phyloP scores from a whole-genome alignment of 1,139 yeast species.

The Zygosaccharomyces pseudobailii region DNA sequence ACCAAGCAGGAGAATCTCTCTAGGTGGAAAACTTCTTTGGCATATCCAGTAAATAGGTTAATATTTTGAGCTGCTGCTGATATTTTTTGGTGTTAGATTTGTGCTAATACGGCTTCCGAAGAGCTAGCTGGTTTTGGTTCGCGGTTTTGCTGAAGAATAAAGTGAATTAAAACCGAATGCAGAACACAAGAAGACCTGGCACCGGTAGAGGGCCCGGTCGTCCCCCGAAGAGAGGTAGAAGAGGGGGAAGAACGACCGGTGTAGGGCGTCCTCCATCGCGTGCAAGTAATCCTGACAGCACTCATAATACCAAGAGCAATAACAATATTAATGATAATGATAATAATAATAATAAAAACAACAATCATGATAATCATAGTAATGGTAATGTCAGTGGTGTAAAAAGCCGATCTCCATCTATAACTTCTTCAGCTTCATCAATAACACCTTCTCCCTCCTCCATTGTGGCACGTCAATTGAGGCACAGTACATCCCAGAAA shows the following conservation, averaged over 20 bases:
- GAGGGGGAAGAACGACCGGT: neutral
- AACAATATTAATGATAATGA: neutral
- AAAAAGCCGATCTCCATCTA: conserved; percentile 5
- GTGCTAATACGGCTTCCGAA: neutral
- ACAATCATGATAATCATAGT: neutral
- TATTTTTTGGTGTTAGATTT: neutral
- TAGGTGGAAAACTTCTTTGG: neutral
- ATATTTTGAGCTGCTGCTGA: neutral
- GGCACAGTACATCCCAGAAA: conserved; percentile 28
- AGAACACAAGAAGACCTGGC: conserved; percentile 81
- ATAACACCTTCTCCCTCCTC: neutral
- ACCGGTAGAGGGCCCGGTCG: conserved; percentile 51
- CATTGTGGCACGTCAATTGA: conserved; percentile 6
- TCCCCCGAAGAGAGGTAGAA: conserved; percentile 3
- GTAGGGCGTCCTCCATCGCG: neutral
- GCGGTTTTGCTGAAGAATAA: neutral
- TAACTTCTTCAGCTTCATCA: neutral
- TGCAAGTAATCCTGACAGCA: neutral
- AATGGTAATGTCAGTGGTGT: conserved; percentile 3
- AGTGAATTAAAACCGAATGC: conserved; percentile 66
- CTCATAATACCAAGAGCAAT: neutral
- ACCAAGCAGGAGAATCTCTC: neutral
- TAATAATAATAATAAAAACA: neutral
- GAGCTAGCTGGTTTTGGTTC: neutral
- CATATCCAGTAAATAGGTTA: neutral